These are phyloP conservation scores for Avena atlantica DNA, from an alignment of 176 grass and related monocot genomes.

Conservation along the genomic window DNA sequence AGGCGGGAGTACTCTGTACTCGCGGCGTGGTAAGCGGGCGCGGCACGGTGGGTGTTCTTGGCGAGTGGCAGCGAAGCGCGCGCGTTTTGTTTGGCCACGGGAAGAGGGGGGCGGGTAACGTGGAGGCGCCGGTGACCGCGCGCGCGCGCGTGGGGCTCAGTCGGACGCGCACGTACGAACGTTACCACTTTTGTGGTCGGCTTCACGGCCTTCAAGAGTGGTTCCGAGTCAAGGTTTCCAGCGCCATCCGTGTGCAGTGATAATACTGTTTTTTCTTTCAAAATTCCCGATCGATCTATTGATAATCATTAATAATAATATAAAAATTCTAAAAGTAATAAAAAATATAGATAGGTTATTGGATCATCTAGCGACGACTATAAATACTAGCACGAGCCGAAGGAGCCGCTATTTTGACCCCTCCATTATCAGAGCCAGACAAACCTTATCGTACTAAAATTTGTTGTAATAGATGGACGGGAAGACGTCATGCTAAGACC, in stretches of 20 bases:
- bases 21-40: neutral
- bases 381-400: no score
- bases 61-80: constrained; percentile 43
- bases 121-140: constrained; percentile 28
- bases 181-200: neutral
- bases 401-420: fast-evolving
- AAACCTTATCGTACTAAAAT: no score
- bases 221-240: neutral
- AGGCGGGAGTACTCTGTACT: neutral
- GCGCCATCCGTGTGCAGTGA: no score
- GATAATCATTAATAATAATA: no score
- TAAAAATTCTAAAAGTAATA: no score
- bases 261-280: no score
- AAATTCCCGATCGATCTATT: no score
- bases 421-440: no score
- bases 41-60: neutral
- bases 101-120: constrained; percentile 29
- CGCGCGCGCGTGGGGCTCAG: neutral
- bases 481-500: no score
- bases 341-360: no score
- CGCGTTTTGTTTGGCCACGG: constrained; percentile 53
- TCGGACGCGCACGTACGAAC: neutral
- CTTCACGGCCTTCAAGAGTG: neutral
- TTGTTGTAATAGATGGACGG: no score
- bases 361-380: no score